Evolutionary conservation across 2,329 filamentous ascomycete species (phyloP), one percentile per base, ranked within the genome.

Genomic region (Bipolaris sorokiniana): DNA sequence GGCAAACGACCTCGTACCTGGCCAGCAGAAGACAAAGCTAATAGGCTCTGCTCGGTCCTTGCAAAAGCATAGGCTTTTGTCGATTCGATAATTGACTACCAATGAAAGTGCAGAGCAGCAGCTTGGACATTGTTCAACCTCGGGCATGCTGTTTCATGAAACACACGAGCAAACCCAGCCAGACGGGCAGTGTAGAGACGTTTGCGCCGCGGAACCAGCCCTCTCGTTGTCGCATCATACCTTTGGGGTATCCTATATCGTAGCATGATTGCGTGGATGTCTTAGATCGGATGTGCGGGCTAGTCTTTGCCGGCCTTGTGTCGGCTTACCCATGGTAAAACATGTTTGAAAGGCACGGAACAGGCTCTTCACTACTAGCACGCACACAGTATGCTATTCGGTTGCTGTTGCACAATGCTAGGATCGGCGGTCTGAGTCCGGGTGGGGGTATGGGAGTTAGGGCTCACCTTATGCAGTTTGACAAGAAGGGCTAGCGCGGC

Each of bases 401-500:
- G 22, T 34, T 33, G 22, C 20, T 26, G 18, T 28, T 22, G 26
- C 26, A 28, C 34, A 45, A 22, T 42, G 18, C 53, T 53, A 41
- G 42, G 46, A 34, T 55, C 47, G 40, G 26, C 49, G 23, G 10
- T 10, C 44, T 22, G 47, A 47, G 40, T 31, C 44, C 33, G 40
- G 26, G 49, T 48, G 42, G 44, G 36, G 52, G 31, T 33, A 16
- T 23, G 22, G 33, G 44, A 16, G 50, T 26, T 34, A 41, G 37
- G 42, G 44, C 49, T 44, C 37, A 36, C 20, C 23, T 13, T 26
- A 37, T 18, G 36, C 10, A 16, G n/a, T 26, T 33, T 20, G 23
- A 33, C 50, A 3, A 49, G 20, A 54, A 40, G 28, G 31, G 54
- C 33, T 54, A 57, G 50, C 16, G 49, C 46, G n/a, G 51, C n/a